A percentile compares a stretch with the other conserved stretches of the same genome.
These are phyloP conservation scores for Pseudocercospora cruenta DNA, from an alignment of 2,329 filamentous ascomycete species.

Conservation along the genomic window DNA sequence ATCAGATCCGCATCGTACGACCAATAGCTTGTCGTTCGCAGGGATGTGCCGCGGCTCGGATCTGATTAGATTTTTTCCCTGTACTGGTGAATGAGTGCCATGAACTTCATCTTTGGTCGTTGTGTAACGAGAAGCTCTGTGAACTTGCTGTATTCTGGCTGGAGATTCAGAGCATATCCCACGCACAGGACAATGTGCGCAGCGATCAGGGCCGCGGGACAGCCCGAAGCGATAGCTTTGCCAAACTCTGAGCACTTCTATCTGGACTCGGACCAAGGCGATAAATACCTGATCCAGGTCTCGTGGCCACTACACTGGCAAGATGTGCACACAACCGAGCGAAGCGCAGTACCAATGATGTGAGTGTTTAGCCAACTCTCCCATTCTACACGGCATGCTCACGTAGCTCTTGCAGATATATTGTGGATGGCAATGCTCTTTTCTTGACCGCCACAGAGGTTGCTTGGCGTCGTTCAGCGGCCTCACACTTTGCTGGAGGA, in stretches of 20 bases:
- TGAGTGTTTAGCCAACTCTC: neutral
- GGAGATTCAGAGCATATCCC: neutral
- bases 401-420: neutral
- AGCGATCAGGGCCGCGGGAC: neutral
- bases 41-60: neutral
- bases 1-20: neutral
- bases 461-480: conserved; percentile 1
- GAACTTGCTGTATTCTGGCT: neutral
- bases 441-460: neutral
- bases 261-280: neutral
- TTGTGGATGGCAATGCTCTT: conserved; percentile 2
- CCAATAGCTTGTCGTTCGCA: neutral
- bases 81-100: neutral
- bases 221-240: neutral
- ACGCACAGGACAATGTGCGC: neutral
- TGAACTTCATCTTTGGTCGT: neutral
- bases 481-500: neutral
- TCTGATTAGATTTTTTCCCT: neutral
- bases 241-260: neutral
- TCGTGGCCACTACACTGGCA: neutral
- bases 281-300: neutral
- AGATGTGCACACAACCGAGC: neutral
- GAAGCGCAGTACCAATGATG: neutral
- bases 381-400: neutral
- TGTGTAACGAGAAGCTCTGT: neutral